phyloP scores from a whole-genome alignment of 1,139 yeast genomes.

The Sugiyamaella castrensis region DNA sequence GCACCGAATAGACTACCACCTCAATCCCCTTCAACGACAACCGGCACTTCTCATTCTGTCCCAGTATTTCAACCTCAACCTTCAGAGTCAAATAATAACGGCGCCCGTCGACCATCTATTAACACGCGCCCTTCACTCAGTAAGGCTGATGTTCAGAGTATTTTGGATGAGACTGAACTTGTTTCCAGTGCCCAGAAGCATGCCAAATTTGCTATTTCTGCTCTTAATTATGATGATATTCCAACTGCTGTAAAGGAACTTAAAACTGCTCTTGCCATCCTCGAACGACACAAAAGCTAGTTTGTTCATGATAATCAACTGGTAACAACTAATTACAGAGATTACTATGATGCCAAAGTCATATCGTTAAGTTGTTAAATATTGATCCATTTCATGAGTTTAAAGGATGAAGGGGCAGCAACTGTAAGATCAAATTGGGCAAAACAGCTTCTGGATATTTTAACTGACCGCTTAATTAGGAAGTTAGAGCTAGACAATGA shows the following conservation, averaged over 20 bases:
- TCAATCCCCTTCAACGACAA: constrained; percentile 13
- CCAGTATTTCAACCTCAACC: constrained; percentile 13
- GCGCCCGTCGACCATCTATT: constrained; percentile 16
- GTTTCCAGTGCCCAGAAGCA: constrained; percentile 74
- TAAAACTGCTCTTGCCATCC: constrained; percentile 52
- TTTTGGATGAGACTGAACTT: constrained; percentile 58
- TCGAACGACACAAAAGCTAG: constrained; percentile 15
- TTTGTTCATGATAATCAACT: no score
- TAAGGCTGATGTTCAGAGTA: constrained; percentile 47
- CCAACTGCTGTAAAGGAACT: constrained; percentile 80
- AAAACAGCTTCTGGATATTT: no score
- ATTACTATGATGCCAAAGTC: no score
- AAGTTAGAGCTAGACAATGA: no score
- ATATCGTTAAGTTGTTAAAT: no score
- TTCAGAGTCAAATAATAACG: constrained; percentile 10
- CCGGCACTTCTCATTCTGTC: constrained; percentile 9
- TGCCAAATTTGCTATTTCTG: constrained; percentile 90
- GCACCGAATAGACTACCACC: constrained; percentile 20
- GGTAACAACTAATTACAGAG: no score
- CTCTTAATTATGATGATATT: constrained; percentile 86
- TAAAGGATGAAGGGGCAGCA: no score
- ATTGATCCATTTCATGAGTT: no score
- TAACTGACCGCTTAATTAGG: no score
- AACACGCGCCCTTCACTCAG: constrained; percentile 33
- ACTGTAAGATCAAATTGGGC: no score